Conservation (phyloP, 768 basidiomycete genomes). For the Albatrellus ellisii region DNA sequence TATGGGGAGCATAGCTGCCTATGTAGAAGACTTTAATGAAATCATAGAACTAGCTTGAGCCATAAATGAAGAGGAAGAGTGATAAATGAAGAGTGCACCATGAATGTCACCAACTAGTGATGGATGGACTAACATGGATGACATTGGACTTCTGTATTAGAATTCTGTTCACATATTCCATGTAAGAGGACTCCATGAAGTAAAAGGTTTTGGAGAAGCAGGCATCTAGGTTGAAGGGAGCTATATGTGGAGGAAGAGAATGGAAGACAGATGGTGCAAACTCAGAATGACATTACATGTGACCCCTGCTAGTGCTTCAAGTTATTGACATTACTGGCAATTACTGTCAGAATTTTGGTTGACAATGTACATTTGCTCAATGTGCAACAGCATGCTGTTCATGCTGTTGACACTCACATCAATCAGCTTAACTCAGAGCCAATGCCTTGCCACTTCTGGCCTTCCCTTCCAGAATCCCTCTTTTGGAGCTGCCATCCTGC, state of each 20-base stretch:
- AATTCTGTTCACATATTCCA: conserved; percentile 99
- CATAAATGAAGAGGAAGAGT: conserved; percentile 21
- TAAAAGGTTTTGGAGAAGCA: conserved; percentile 87
- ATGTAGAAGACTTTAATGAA: conserved; percentile 98
- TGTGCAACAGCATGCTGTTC: no score
- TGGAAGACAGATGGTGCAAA: no score
- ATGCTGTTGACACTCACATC: no score
- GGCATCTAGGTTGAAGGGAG: conserved; percentile 89
- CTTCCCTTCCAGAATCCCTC: no score
- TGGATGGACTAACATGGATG: conserved; percentile 91
- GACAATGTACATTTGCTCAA: no score
- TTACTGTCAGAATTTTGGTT: no score
- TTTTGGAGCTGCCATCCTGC: no score
- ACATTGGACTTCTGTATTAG: conserved; percentile 99
- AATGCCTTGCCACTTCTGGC: no score
- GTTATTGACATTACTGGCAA: no score
- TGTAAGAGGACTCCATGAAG: conserved; percentile 88
- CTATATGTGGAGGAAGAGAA: conserved; percentile 20
- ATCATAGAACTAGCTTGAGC: conserved; percentile 94
- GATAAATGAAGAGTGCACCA: conserved; percentile 46
- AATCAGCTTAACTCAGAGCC: no score
- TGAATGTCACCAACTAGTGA: conserved; percentile 98
- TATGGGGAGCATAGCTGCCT: conserved; percentile 92
- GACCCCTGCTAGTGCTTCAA: no score
- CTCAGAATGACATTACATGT: no score